Evolutionary conservation across 1,284 basidiomycete species (phyloP).

Genomic region (Melanopsichium pennsylvanicum): DNA sequence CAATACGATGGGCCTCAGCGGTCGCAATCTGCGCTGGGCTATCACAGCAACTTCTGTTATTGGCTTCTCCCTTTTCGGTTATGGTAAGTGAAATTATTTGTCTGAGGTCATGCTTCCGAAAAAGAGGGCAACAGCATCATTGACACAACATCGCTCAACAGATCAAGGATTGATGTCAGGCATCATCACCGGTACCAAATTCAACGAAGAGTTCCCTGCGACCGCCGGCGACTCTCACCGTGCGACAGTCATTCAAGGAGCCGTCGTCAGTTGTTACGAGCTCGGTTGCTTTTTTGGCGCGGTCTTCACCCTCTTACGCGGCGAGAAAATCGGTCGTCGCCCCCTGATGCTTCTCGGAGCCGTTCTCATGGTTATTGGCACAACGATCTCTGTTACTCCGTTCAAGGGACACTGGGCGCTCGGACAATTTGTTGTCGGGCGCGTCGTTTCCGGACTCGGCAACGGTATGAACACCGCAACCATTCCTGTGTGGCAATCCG

Average conservation of each 20-base stretch:
- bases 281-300: constrained; percentile 32
- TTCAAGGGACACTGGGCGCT: constrained; percentile 52
- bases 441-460: constrained; percentile 52
- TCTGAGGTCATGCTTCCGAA: no score
- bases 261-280: constrained; percentile 33
- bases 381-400: constrained; percentile 17
- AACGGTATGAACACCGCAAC: constrained; percentile 60
- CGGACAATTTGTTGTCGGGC: constrained; percentile 46
- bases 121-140: no score
- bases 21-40: constrained; percentile 6
- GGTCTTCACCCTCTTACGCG: constrained; percentile 10
- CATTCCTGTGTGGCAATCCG: constrained; percentile 57
- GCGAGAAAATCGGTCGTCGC: constrained; percentile 18
- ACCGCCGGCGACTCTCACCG: constrained; percentile 2
- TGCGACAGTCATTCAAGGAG: constrained; percentile 32
- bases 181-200: constrained; percentile 90
- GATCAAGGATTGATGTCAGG: constrained; percentile 69
- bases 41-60: constrained; percentile 7
- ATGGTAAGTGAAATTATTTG: no score
- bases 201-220: constrained; percentile 68
- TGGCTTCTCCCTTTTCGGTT: constrained; percentile 80
- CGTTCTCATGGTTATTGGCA: constrained; percentile 34
- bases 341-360: constrained; percentile 10
- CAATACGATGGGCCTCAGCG: constrained; percentile 24
- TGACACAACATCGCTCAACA: no score